These are phyloP conservation scores for Phyllachora maydis DNA, from an alignment of 2,329 filamentous ascomycete genomes.

Conservation along the genomic window DNA sequence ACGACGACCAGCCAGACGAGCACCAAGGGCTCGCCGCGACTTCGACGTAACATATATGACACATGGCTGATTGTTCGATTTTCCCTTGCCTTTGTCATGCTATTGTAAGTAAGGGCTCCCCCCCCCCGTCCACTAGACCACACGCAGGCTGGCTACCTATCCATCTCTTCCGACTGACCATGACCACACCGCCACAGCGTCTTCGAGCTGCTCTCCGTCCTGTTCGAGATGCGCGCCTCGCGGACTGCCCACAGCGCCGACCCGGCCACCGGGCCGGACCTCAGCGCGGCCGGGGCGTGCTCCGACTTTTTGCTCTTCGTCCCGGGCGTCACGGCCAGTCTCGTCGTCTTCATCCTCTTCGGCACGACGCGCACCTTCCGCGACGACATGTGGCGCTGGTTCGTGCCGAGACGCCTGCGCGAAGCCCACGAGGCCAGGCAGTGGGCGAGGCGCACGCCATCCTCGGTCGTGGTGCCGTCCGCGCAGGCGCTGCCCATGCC, in stretches of 20 bases:
- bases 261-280: conserved; percentile 11
- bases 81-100: conserved; percentile 18
- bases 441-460: too few relatives aligned
- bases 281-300: conserved; percentile 10
- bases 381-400: conserved; percentile 6
- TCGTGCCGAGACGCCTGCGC: conserved; percentile 3
- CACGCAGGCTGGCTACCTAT: too few relatives aligned
- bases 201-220: conserved; percentile 17
- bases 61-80: conserved; percentile 22
- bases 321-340: conserved; percentile 15
- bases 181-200: conserved; percentile 5
- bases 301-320: conserved; percentile 13
- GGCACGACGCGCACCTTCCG: conserved; percentile 17
- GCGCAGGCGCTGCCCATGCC: too few relatives aligned
- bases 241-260: conserved; percentile 11
- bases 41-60: conserved; percentile 18
- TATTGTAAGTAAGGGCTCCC: too few relatives aligned
- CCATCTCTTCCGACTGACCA: too few relatives aligned
- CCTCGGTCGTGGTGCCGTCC: too few relatives aligned
- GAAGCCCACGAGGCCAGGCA: conserved; percentile 2
- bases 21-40: too few relatives aligned
- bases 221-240: conserved; percentile 14
- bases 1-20: too few relatives aligned
- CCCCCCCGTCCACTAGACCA: too few relatives aligned
- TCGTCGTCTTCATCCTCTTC: conserved; percentile 17